Base-by-base conservation (phyloP, 2,329 filamentous ascomycete genomes). In the Pseudocercospora pini-densiflorae region DNA sequence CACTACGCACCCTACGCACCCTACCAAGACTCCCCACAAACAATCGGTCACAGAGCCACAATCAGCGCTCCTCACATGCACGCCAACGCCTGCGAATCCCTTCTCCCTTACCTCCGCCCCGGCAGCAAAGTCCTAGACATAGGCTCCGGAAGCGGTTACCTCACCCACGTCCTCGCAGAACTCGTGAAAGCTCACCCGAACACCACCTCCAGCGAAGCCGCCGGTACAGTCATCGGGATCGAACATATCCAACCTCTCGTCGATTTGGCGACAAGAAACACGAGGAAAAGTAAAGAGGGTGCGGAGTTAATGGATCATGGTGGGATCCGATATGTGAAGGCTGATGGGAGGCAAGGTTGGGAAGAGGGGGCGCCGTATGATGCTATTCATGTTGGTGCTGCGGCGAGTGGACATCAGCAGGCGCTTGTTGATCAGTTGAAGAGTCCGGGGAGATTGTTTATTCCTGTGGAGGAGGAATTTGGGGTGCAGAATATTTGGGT, bases 371-470 rank as follows among this genome's bases (percentile, higher is more conserved):
- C 78, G 31, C 80, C 88, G 0, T 99, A 94, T 84, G 93, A 98
- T 84, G 94, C 92, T 2, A 98, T 99, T 66, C 95, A 98, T 77
- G 95, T 98, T 2, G 95, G 95, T 0, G 95, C 95, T 0, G 92
- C 93, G 7, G 94, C 94, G 0, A 86, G 81, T 24, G 86, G 88
- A 75, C 80, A 97, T 62, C 94, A 97, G 77, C 76, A 86, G 19
- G 86, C 87, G 66, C 80, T 98, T 70, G 80, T 97, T 54, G 86
- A 89, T 31, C 95, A 98, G 81, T 81, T 99, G 71, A 88, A 88
- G 69, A 81, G 86, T 2, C 94, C 94, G 0, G 95, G 95, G 0
- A 79, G 91, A 70, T 85, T 95, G 80, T 94, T 95, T 76, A 91
- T 95, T 10, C 92, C 92, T 0, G 88, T 94, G 1, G 87, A 90